Conservation (phyloP, 805 yeast genomes). For the Candida anglica region DNA sequence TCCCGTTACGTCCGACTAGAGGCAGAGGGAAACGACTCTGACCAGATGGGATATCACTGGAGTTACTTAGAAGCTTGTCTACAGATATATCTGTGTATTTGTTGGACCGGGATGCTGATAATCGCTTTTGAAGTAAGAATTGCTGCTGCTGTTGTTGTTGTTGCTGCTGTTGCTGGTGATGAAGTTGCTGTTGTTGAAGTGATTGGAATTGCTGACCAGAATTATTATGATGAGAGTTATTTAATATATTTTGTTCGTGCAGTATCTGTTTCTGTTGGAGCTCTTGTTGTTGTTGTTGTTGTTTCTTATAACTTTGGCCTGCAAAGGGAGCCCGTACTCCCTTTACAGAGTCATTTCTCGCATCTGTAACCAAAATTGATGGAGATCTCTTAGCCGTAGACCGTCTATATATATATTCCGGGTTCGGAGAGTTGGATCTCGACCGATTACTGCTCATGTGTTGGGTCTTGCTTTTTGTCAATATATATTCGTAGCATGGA, state of each 20-base stretch:
- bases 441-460: background rate
- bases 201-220: background rate
- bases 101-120: constrained; percentile 25
- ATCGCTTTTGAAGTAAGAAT: constrained; percentile 20
- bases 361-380: constrained; percentile 88
- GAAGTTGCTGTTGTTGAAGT: constrained; percentile 27
- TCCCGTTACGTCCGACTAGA: too few species aligned
- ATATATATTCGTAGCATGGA: too few species aligned
- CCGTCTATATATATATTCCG: constrained; percentile 10
- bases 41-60: constrained; percentile 87
- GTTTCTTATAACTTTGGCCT: constrained; percentile 48
- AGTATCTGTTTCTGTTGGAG: constrained; percentile 5
- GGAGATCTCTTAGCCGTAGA: constrained; percentile 87
- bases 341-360: constrained; percentile 51
- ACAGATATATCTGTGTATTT: constrained; percentile 77
- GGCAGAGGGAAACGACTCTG: constrained; percentile 47
- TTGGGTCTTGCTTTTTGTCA: too few species aligned
- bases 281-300: constrained; percentile 24
- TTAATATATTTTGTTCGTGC: constrained; percentile 11
- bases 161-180: constrained; percentile 12
- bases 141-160: constrained; percentile 12
- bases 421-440: constrained; percentile 4
- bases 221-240: constrained; percentile 2
- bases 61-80: constrained; percentile 70
- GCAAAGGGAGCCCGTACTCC: constrained; percentile 77